Evolutionary conservation across 2,329 filamentous ascomycete genomes (phyloP).

Genomic region (Shiraia sp.): DNA sequence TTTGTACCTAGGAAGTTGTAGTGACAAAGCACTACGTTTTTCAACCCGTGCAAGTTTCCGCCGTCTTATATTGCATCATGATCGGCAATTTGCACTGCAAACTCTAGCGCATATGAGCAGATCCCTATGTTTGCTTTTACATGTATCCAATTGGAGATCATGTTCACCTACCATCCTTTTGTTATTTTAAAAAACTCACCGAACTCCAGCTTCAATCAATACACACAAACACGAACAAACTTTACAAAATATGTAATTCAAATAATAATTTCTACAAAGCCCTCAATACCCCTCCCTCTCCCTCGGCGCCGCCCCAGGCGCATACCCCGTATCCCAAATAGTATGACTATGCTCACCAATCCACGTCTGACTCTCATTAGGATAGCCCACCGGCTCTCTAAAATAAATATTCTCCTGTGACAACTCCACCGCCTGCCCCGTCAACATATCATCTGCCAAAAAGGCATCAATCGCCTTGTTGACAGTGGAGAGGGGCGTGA

Average conservation of each 20-base stretch:
- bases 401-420: conserved; percentile 48
- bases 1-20: no score
- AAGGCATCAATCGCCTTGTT: conserved; percentile 46
- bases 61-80: no score
- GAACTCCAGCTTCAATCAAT: no score
- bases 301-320: conserved; percentile 19
- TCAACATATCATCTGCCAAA: conserved; percentile 38
- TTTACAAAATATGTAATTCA: no score
- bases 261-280: background rate
- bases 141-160: background rate
- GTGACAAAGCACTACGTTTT: no score
- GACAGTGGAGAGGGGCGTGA: conserved; percentile 48
- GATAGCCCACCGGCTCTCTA: conserved; percentile 43
- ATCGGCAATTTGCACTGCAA: conserved; percentile 2
- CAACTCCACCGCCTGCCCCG: conserved; percentile 48
- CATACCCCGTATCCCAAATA: conserved; percentile 41
- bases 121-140: no score
- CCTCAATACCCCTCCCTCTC: conserved; percentile 23
- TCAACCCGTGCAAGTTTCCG: no score
- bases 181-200: no score
- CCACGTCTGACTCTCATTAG: conserved; percentile 48
- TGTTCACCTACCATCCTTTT: conserved; percentile 2
- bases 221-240: no score
- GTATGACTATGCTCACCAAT: conserved; percentile 32
- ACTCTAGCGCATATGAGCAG: background rate